Evolutionary conservation across 192 early-diverging fungal species (phyloP).

Genomic region (Backusella westeae): DNA sequence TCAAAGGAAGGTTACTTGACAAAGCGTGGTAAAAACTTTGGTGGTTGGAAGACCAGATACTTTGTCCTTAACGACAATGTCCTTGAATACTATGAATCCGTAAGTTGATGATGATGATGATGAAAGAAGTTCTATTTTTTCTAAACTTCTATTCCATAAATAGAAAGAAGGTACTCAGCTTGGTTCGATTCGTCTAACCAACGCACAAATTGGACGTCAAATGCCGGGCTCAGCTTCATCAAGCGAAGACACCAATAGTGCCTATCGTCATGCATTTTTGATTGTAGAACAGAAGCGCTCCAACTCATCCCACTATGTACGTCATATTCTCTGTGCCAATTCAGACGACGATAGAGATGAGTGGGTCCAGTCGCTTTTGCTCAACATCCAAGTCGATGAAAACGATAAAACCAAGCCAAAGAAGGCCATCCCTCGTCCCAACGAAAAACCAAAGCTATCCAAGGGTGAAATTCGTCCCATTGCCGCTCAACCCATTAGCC

Average conservation of each 20-base stretch:
- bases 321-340: constrained; percentile 86
- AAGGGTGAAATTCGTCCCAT: constrained; percentile 29
- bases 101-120: constrained; percentile 30
- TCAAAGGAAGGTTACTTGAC: constrained; percentile 85
- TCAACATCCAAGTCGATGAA: constrained; percentile 35
- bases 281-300: constrained; percentile 74
- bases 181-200: constrained; percentile 72
- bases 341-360: constrained; percentile 89
- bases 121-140: background rate
- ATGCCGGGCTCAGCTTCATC: constrained; percentile 28
- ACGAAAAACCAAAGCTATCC: constrained; percentile 25
- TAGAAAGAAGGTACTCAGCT: constrained; percentile 71
- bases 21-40: constrained; percentile 96
- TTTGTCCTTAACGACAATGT: constrained; percentile 68
- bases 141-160: background rate
- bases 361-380: constrained; percentile 77
- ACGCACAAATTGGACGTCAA: constrained; percentile 69
- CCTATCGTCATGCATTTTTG: constrained; percentile 83
- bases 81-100: constrained; percentile 82
- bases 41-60: constrained; percentile 93
- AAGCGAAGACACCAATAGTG: constrained; percentile 36
- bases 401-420: constrained; percentile 19
- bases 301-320: constrained; percentile 55
- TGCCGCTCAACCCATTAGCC: constrained; percentile 24
- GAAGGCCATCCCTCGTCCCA: background rate